Evolutionary conservation across 345 rosid species (phyloP).

Genomic region (Carallia brachiata): DNA sequence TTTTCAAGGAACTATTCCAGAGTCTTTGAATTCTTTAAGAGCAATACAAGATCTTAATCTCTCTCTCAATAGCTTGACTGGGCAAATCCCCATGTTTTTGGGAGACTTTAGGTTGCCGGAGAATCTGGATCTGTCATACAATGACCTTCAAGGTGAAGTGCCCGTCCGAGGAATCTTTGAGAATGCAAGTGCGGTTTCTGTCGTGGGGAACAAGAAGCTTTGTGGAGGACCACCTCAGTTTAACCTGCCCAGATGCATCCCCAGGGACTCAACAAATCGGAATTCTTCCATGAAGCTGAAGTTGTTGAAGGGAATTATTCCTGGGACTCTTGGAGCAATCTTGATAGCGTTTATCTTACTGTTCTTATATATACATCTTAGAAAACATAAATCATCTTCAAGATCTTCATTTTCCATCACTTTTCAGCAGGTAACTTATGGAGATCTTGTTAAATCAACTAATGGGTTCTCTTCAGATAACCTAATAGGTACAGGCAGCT

Average conservation of each 20-base stretch:
- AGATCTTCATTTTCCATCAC: neutral
- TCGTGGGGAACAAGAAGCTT: slow-evolving; percentile 6
- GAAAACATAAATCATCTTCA: neutral
- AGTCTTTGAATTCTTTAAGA: slow-evolving; percentile 10
- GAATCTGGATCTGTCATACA: slow-evolving; percentile 10
- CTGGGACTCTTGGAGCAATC: neutral
- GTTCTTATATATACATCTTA: neutral
- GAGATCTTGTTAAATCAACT: slow-evolving; percentile 2
- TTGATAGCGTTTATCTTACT: neutral
- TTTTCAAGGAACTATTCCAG: slow-evolving; percentile 10
- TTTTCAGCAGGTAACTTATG: neutral
- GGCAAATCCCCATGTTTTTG: slow-evolving; percentile 10
- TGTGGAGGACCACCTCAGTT: slow-evolving; percentile 18
- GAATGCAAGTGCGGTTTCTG: slow-evolving; percentile 1
- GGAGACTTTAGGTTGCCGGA: neutral
- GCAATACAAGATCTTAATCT: slow-evolving; percentile 6
- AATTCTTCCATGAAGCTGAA: neutral
- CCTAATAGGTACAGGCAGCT: slow-evolving; percentile 6
- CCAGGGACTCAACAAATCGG: neutral
- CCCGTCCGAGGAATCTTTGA: slow-evolving; percentile 5
- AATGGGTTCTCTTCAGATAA: slow-evolving; percentile 5
- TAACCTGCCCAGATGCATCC: slow-evolving; percentile 4
- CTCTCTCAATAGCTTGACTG: slow-evolving; percentile 15
- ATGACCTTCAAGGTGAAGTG: slow-evolving; percentile 17
- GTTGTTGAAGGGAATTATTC: neutral